These are phyloP conservation scores for Aegle marmelos DNA, from an alignment of 345 rosid species.

Conservation along the genomic window DNA sequence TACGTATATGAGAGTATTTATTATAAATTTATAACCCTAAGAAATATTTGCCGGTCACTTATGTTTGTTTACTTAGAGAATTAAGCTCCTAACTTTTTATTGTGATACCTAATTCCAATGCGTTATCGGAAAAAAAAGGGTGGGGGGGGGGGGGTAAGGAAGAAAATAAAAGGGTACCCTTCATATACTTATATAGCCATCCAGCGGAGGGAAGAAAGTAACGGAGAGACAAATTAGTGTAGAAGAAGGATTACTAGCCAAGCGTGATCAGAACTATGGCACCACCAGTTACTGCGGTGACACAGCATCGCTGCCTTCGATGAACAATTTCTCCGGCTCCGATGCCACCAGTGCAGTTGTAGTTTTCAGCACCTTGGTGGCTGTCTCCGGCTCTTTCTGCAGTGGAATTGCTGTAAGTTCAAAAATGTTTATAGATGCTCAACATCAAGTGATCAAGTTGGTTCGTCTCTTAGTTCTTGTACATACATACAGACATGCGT, in stretches of 20 bases:
- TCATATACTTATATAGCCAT: too few relatives aligned
- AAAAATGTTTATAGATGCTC: too few relatives aligned
- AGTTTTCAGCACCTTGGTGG: constrained; percentile 48
- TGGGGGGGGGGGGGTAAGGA: too few relatives aligned
- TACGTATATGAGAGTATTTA: too few relatives aligned
- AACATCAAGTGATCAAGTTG: neutral
- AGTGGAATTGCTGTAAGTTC: constrained; percentile 53
- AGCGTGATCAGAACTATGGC: neutral
- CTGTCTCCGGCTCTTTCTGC: constrained; percentile 47
- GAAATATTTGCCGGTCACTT: too few relatives aligned
- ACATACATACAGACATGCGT: neutral
- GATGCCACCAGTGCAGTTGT: constrained; percentile 20
- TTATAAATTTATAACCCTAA: too few relatives aligned
- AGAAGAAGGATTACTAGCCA: neutral
- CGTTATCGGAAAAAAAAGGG: too few relatives aligned
- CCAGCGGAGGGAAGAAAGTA: neutral
- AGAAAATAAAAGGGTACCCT: too few relatives aligned
- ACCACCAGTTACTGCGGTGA: neutral
- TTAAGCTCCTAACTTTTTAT: too few relatives aligned
- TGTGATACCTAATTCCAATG: too few relatives aligned
- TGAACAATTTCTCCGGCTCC: neutral
- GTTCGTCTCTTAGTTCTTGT: neutral
- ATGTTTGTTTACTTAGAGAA: too few relatives aligned
- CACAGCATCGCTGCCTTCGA: neutral
- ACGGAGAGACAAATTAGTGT: neutral